These are phyloP conservation scores for Ogataea paradorogensis DNA, from an alignment of 805 yeast species.

Conservation along the genomic window DNA sequence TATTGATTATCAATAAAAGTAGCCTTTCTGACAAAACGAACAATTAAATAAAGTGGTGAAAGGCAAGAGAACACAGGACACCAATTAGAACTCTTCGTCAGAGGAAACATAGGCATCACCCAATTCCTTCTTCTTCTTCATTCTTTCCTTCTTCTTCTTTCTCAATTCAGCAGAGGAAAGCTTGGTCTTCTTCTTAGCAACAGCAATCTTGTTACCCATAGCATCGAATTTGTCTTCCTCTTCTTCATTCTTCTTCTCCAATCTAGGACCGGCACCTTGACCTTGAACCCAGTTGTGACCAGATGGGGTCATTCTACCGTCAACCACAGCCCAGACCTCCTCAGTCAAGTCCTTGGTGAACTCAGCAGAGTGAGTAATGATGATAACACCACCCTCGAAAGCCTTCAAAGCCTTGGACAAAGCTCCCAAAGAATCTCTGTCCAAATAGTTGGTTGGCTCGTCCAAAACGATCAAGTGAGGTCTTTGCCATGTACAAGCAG, in stretches of 20 bases:
- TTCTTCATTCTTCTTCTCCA: constrained; percentile 86
- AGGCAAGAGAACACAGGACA: background rate
- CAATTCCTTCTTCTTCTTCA: constrained; percentile 99
- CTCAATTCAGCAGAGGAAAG: constrained; percentile 98
- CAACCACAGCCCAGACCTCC: constrained; percentile 99
- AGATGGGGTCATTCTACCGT: constrained; percentile 99
- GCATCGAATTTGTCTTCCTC: constrained; percentile 99
- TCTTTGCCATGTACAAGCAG: constrained; percentile 99
- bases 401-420: constrained; percentile 97
- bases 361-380: constrained; percentile 99
- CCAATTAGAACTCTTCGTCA: constrained; percentile 75
- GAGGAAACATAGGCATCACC: constrained; percentile 99
- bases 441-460: constrained; percentile 99
- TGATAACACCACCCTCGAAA: constrained; percentile 99
- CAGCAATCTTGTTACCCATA: constrained; percentile 99
- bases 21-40: constrained; percentile 6
- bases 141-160: constrained; percentile 99
- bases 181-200: constrained; percentile 95
- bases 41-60: constrained; percentile 9
- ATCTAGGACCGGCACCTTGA: constrained; percentile 99
- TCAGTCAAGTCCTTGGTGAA: constrained; percentile 99
- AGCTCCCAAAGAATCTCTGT: constrained; percentile 99
- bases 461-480: constrained; percentile 99
- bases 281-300: constrained; percentile 99
- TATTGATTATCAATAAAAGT: constrained; percentile 3